Percentiles rank a stretch among this genome's conserved stretches.
phyloP scores from a whole-genome alignment of 306 rosid genomes.

The Medicago arabica region DNA sequence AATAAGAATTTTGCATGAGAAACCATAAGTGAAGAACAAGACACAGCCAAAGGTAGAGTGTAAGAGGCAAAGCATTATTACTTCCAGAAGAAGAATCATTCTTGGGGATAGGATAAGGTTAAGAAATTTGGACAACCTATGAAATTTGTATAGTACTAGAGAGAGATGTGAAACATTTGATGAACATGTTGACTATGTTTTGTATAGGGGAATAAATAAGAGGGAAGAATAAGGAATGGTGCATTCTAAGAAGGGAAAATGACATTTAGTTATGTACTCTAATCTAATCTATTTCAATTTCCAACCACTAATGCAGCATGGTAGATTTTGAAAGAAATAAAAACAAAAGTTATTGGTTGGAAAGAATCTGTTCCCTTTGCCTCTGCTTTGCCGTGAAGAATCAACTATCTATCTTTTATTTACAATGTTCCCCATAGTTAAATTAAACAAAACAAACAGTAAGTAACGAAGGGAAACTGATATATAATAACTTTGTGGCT shows the following conservation, averaged over 20 bases:
- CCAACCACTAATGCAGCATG: background rate
- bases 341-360: conserved; percentile 30
- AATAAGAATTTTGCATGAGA: conserved; percentile 7
- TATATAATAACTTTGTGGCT: too few relatives aligned
- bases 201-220: background rate
- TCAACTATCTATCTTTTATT: conserved; percentile 32
- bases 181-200: conserved; percentile 14
- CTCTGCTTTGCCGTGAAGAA: conserved; percentile 54
- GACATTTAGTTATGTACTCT: background rate
- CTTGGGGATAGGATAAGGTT: conserved; percentile 10
- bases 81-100: conserved; percentile 35
- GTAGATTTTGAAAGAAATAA: background rate
- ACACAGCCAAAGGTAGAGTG: background rate
- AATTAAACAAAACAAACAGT: too few relatives aligned
- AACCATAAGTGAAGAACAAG: background rate
- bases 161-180: background rate
- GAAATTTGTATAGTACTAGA: background rate
- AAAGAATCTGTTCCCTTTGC: conserved; percentile 30
- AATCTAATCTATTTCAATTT: background rate
- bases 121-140: background rate
- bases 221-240: background rate
- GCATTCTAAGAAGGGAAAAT: background rate
- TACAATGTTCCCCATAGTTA: conserved; percentile 19
- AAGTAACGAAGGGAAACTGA: too few relatives aligned
- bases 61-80: background rate